A percentile compares a stretch with the other conserved stretches of the same genome.
These are phyloP conservation scores for Lasiodiplodia theobromae DNA, from an alignment of 2,329 filamentous ascomycete genomes.

Conservation along the genomic window DNA sequence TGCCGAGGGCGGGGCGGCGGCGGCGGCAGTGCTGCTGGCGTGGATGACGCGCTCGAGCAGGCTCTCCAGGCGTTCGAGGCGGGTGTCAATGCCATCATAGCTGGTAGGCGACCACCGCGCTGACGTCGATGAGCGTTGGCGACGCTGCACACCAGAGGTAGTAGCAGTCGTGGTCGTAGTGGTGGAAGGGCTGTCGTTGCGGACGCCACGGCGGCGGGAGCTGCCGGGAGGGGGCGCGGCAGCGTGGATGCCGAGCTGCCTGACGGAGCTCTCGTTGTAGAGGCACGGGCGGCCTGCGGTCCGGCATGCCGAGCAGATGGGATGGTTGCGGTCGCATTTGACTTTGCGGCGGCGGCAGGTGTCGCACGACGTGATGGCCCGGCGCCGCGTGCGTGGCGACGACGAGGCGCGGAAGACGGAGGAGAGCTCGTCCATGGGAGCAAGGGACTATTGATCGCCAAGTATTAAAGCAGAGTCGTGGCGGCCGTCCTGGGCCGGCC, in stretches of 20 bases:
- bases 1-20: neutral
- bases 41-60: slow-evolving; percentile 37
- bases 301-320: slow-evolving; percentile 45
- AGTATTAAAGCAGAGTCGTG: neutral
- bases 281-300: slow-evolving; percentile 46
- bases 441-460: no score
- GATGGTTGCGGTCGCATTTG: slow-evolving; percentile 47
- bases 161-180: no score
- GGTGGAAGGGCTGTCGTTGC: neutral
- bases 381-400: neutral
- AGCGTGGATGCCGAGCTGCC: neutral
- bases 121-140: neutral
- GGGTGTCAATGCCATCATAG: slow-evolving; percentile 33
- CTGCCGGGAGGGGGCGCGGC: neutral
- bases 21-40: slow-evolving; percentile 15
- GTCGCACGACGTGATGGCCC: slow-evolving; percentile 44
- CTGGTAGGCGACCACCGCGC: slow-evolving; percentile 35
- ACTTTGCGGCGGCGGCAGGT: slow-evolving; percentile 48
- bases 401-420: neutral
- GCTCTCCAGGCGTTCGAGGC: slow-evolving; percentile 45
- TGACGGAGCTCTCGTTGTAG: slow-evolving; percentile 34
- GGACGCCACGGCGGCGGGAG: neutral
- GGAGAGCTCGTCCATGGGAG: neutral
- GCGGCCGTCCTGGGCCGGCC: neutral
- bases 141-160: no score